Evolutionary conservation across 176 grass and related monocot genomes (phyloP).

Genomic region (Paspalum notatum): DNA sequence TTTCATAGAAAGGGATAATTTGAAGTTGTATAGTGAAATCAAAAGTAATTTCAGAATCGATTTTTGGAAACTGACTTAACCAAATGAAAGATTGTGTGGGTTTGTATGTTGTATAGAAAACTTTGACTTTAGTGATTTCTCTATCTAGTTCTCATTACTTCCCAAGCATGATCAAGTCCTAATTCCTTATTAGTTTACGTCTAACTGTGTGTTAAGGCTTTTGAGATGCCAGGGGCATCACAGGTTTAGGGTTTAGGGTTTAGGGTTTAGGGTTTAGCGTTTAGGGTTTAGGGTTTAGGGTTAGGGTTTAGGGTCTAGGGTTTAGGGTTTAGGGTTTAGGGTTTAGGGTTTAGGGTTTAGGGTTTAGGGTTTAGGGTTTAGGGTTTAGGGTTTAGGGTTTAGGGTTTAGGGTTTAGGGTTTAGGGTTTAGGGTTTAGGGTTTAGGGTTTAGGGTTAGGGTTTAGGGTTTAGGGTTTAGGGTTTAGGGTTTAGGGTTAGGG

Average conservation of each 20-base stretch:
- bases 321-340: conserved; percentile 3
- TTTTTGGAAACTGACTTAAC: too few species aligned
- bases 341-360: conserved; percentile 3
- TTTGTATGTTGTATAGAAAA: too few species aligned
- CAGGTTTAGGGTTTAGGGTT: background rate
- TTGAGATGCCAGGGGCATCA: too few species aligned
- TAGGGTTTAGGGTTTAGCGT: conserved; percentile 1
- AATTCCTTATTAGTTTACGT: too few species aligned
- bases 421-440: background rate
- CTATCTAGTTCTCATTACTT: too few species aligned
- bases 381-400: background rate
- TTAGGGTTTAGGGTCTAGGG: conserved; percentile 3
- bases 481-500: background rate
- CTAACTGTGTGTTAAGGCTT: too few species aligned
- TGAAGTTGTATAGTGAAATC: too few species aligned
- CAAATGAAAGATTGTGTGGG: too few species aligned
- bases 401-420: background rate
- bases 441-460: conserved; percentile 3
- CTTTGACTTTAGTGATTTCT: too few species aligned
- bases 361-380: conserved; percentile 3
- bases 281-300: conserved; percentile 3
- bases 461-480: background rate
- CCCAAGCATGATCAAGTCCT: too few species aligned
- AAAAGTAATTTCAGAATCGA: too few species aligned
- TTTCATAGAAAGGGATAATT: too few species aligned